phyloP scores from a whole-genome alignment of 2,329 filamentous ascomycete species.

The Fusarium sarcochroum region DNA sequence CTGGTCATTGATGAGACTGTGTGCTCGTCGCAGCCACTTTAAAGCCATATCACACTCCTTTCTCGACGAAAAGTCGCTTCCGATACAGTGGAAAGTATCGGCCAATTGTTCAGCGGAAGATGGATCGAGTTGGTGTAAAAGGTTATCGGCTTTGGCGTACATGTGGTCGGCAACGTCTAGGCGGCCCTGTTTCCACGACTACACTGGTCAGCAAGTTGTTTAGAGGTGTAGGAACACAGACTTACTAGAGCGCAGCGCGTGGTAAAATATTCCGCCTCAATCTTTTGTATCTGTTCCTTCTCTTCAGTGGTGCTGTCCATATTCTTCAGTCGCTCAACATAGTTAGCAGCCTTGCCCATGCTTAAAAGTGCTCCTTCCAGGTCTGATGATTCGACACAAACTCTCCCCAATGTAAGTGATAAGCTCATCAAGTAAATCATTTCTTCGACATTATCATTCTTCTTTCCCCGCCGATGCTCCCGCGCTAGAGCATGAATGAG shows the following conservation, averaged over 20 bases:
- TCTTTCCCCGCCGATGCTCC: slow-evolving; percentile 52
- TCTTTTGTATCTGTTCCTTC: slow-evolving; percentile 42
- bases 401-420: slow-evolving; percentile 75
- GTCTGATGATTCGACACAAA: slow-evolving; percentile 64
- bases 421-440: slow-evolving; percentile 73
- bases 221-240: slow-evolving; percentile 8
- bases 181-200: slow-evolving; percentile 82
- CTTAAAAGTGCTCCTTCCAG: slow-evolving; percentile 70
- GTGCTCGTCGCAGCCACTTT: slow-evolving; percentile 81
- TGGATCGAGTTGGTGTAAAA: slow-evolving; percentile 59
- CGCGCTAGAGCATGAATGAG: slow-evolving; percentile 73
- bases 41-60: slow-evolving; percentile 68
- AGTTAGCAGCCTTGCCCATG: slow-evolving; percentile 75
- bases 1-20: slow-evolving; percentile 69
- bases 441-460: slow-evolving; percentile 52
- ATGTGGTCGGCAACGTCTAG: slow-evolving; percentile 85
- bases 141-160: slow-evolving; percentile 71
- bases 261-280: slow-evolving; percentile 74
- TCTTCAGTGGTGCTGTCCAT: neutral
- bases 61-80: slow-evolving; percentile 68
- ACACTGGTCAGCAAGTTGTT: slow-evolving; percentile 30
- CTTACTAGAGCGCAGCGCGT: slow-evolving; percentile 77
- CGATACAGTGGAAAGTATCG: slow-evolving; percentile 80
- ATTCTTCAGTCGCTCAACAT: slow-evolving; percentile 53
- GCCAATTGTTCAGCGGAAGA: slow-evolving; percentile 71